Evolutionary conservation across 208 protist species (phyloP).

Genomic region (Acanthamoeba sp.): DNA sequence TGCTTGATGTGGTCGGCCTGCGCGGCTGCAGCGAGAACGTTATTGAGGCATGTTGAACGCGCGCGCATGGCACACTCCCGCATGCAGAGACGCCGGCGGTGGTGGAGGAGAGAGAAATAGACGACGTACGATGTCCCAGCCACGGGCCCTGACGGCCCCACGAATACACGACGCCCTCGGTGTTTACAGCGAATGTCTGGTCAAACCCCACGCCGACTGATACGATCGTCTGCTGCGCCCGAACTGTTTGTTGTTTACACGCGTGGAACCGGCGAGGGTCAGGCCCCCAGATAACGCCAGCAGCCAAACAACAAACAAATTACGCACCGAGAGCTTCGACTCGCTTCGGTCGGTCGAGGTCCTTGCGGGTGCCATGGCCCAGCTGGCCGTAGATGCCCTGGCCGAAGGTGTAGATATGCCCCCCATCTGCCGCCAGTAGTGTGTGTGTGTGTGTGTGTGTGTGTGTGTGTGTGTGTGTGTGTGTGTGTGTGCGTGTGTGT

Average conservation of each 20-base stretch:
- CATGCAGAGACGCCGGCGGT: no score
- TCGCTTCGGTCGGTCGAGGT: neutral
- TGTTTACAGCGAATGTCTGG: slow-evolving; percentile 27
- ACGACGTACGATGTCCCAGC: slow-evolving; percentile 44
- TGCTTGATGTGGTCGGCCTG: neutral
- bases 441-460: no score
- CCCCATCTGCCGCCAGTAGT: neutral
- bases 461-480: no score
- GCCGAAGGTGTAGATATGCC: slow-evolving; percentile 48
- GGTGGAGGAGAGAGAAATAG: neutral
- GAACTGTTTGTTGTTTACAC: neutral
- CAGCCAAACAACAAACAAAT: neutral
- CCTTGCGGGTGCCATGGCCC: slow-evolving; percentile 31
- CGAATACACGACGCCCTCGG: slow-evolving; percentile 1
- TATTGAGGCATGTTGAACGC: neutral
- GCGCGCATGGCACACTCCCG: no score
- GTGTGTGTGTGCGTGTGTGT: no score
- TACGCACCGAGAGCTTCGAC: neutral
- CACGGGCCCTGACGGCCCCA: slow-evolving; percentile 26
- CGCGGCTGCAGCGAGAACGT: neutral
- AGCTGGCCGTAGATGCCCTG: slow-evolving; percentile 58
- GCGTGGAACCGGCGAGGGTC: no score
- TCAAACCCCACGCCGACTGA: slow-evolving; percentile 30
- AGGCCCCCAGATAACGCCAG: neutral
- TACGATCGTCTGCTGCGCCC: slow-evolving; percentile 25